These are phyloP conservation scores for Sphagnum tenellum DNA, from an alignment of 225 moss, liverwort and hornwort genomes.

Conservation along the genomic window DNA sequence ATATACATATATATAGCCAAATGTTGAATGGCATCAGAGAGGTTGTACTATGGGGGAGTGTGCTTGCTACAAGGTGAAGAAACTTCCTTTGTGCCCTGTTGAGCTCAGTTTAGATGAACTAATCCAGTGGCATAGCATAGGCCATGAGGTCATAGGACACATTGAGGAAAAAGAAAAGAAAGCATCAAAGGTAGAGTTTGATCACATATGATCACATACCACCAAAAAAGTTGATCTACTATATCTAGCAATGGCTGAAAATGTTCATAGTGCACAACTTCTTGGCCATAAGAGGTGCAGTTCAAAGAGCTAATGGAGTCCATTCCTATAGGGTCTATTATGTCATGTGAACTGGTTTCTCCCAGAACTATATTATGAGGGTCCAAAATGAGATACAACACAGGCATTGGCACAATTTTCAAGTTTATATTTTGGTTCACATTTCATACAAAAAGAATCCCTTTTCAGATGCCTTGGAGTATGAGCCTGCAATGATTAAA, in stretches of 20 bases:
- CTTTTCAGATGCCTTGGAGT: neutral
- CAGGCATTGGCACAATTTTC: neutral
- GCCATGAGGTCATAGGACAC: neutral
- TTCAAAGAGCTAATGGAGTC: neutral
- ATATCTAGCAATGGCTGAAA: neutral
- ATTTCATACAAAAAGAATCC: neutral
- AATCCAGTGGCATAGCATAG: neutral
- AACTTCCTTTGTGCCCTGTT: no score
- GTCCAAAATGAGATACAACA: neutral
- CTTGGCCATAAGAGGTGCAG: neutral
- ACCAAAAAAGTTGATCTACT: neutral
- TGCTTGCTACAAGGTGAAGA: no score
- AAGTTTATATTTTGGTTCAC: neutral
- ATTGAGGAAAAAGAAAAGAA: neutral
- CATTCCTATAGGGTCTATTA: neutral
- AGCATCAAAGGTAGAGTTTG: neutral
- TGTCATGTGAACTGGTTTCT: neutral
- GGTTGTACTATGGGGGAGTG: no score
- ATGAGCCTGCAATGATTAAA: neutral
- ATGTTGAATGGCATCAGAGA: no score
- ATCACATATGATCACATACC: neutral
- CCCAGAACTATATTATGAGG: neutral
- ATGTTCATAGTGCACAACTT: neutral
- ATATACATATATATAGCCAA: no score
- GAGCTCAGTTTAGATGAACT: neutral